These are phyloP conservation scores for Yamadazyma buinensis DNA, from an alignment of 1,139 yeast genomes.

Conservation along the genomic window DNA sequence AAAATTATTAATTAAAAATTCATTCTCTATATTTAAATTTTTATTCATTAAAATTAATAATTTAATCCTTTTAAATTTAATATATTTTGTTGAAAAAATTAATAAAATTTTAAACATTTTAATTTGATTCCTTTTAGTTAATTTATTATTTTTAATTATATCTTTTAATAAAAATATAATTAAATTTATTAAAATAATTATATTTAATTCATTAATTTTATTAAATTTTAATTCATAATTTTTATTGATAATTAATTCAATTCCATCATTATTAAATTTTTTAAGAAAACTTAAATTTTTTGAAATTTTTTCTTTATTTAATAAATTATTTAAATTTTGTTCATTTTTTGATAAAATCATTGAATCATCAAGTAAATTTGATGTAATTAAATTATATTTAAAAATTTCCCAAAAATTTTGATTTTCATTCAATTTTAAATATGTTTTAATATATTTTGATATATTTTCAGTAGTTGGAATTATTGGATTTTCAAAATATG, in stretches of 20 bases:
- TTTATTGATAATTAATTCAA: slow-evolving; percentile 15
- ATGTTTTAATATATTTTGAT: slow-evolving; percentile 25
- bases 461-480: slow-evolving; percentile 22
- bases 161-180: slow-evolving; percentile 24
- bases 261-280: slow-evolving; percentile 17
- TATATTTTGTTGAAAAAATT: slow-evolving; percentile 26
- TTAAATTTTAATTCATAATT: slow-evolving; percentile 12
- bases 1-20: slow-evolving; percentile 34
- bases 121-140: slow-evolving; percentile 5
- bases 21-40: slow-evolving; percentile 21
- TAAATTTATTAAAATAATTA: slow-evolving; percentile 18
- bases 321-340: slow-evolving; percentile 14
- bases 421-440: slow-evolving; percentile 20
- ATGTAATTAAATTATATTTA: slow-evolving; percentile 38
- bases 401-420: slow-evolving; percentile 39
- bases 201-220: slow-evolving; percentile 10
- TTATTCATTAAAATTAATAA: slow-evolving; percentile 23
- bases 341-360: slow-evolving; percentile 45
- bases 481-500: slow-evolving; percentile 1
- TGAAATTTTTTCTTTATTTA: slow-evolving; percentile 7
- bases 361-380: slow-evolving; percentile 41
- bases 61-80: slow-evolving; percentile 25
- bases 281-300: slow-evolving; percentile 7
- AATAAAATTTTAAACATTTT: slow-evolving; percentile 33
- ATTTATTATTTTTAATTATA: slow-evolving; percentile 4